These are phyloP conservation scores for Sergeia podlipaevii DNA, from an alignment of 208 protist genomes.

Conservation along the genomic window DNA sequence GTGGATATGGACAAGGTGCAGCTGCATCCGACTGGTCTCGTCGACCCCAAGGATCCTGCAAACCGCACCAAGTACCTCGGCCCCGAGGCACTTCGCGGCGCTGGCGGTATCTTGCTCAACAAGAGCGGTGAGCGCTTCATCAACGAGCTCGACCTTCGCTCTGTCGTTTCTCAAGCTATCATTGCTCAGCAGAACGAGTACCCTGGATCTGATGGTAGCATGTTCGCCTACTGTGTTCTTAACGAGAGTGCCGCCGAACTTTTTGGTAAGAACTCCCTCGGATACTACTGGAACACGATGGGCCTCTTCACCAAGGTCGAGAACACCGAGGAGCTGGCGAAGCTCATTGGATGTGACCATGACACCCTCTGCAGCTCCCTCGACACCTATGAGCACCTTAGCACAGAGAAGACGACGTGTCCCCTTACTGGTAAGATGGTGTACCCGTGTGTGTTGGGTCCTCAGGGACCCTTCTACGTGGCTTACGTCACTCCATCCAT, in stretches of 20 bases:
- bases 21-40: conserved; percentile 95
- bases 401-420: conserved; percentile 22
- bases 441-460: conserved; percentile 58
- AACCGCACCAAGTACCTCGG: conserved; percentile 90
- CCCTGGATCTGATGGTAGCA: conserved; percentile 36
- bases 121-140: conserved; percentile 87
- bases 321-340: conserved; percentile 40
- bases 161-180: conserved; percentile 89
- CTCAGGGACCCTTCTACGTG: conserved; percentile 67
- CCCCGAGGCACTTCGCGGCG: conserved; percentile 94
- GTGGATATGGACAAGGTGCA: conserved; percentile 93
- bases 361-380: conserved; percentile 30
- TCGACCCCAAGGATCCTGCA: conserved; percentile 86
- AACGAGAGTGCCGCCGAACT: conserved; percentile 56
- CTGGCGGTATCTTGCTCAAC: conserved; percentile 93
- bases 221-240: conserved; percentile 75
- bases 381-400: conserved; percentile 37
- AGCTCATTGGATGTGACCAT: conserved; percentile 48
- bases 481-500: conserved; percentile 92
- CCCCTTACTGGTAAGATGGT: conserved; percentile 62
- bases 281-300: conserved; percentile 72
- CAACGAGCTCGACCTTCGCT: conserved; percentile 94
- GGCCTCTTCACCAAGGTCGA: conserved; percentile 61
- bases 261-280: conserved; percentile 61
- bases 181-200: conserved; percentile 46